Evolutionary conservation across 345 rosid species (phyloP).

Genomic region (Syzygium aromaticum): DNA sequence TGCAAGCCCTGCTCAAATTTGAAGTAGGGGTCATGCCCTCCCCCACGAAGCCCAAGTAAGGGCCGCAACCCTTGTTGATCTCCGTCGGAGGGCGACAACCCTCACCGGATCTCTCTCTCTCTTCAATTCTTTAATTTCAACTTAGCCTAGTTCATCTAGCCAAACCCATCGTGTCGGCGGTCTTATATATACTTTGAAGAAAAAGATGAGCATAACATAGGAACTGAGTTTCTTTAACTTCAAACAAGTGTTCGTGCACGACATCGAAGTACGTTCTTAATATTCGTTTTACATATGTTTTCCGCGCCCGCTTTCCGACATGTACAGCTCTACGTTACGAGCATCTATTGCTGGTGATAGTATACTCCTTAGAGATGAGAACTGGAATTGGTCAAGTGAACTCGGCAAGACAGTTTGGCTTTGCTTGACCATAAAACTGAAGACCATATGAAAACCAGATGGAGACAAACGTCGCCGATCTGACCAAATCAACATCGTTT

Average conservation of each 20-base stretch:
- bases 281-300: background rate
- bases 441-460: background rate
- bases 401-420: background rate
- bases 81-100: background rate
- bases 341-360: background rate
- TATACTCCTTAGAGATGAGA: background rate
- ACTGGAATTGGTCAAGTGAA: background rate
- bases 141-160: background rate
- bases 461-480: background rate
- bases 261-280: background rate
- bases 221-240: background rate
- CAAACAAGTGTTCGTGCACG: background rate
- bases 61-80: background rate
- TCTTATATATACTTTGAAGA: background rate
- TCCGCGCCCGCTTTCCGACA: background rate
- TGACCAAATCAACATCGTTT: background rate
- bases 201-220: background rate
- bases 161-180: background rate
- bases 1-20: background rate
- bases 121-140: background rate
- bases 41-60: background rate
- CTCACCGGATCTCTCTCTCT: background rate
- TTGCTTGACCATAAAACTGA: background rate
- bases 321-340: background rate
- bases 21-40: background rate